Conservation (phyloP, 83 land plant genomes). For the Picea abies region DNA sequence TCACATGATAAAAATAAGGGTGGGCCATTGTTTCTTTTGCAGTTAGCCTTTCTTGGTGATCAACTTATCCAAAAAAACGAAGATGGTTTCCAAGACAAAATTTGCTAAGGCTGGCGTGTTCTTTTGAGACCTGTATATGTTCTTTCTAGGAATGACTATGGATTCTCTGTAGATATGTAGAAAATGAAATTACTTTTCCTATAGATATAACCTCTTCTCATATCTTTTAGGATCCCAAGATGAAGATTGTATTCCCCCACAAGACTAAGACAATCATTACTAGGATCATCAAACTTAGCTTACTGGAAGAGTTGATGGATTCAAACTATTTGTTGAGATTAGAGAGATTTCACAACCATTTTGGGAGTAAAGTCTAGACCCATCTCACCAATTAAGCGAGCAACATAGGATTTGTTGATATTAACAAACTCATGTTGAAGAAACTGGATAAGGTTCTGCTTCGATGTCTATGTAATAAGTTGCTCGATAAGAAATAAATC, state of each 20-base stretch:
- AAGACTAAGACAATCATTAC: constrained; percentile 49
- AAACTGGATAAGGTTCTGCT: constrained; percentile 61
- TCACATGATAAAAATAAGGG: too few species aligned
- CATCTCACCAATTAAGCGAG: constrained; percentile 95
- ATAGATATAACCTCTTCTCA: too few species aligned
- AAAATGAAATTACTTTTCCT: too few species aligned
- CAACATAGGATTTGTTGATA: constrained; percentile 80
- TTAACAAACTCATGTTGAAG: constrained; percentile 48
- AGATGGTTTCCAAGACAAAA: too few species aligned
- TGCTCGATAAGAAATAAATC: constrained; percentile 90
- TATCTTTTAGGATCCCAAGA: background rate
- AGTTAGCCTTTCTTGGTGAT: too few species aligned
- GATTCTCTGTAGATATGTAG: too few species aligned
- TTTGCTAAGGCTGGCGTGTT: too few species aligned
- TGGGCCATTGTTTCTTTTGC: too few species aligned
- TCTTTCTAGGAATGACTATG: too few species aligned
- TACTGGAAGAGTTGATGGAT: constrained; percentile 96
- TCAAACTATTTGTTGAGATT: constrained; percentile 87
- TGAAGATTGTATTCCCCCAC: constrained; percentile 98
- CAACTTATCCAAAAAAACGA: too few species aligned
- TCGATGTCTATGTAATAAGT: constrained; percentile 87
- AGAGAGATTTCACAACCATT: constrained; percentile 30
- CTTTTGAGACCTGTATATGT: too few species aligned
- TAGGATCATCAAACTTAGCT: too few species aligned
- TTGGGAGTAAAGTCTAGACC: constrained; percentile 79